Base-by-base conservation (phyloP, 2,329 filamentous ascomycete species). In the Arthrobotrys entomopaga region DNA sequence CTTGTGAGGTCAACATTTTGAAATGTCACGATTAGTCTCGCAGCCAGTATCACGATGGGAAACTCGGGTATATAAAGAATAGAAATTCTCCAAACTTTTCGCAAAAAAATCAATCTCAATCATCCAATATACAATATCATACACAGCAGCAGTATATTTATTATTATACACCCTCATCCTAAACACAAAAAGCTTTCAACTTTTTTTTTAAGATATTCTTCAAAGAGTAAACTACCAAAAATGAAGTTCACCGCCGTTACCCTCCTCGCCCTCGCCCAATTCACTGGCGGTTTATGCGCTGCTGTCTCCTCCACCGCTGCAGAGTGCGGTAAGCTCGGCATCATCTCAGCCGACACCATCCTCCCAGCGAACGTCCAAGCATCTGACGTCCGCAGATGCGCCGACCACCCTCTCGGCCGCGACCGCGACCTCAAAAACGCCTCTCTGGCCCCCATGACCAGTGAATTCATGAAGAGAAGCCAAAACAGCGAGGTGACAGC, bases 381-480 rank as follows among this genome's bases (percentile, higher is more conserved):
- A 11, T 50, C 29, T 50, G 57, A 72, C 26, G n/a, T 65, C 38
- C 67, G 67, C 5, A 65, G 50, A 22, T 72, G 67, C 26, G 40
- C 42, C 1, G 53, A 58, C 26, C 67, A 72, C 50, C 67, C 67
- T 3, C 29, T 72, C 8, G 67, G 67, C 19, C 26, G 40, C 19
- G 40, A 72, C 16, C 59, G 57, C 3, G 48, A 61, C n/a, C 40
- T 69, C 19, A 52, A 69, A 13, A n/a, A 49, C 15, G 38, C 65
- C 13, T 63, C 65, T 10, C 26, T 69, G 42, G 65, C 65, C 5
- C 65, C 56, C 8, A 29, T 61, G 20, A 22, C 16, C 19, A 10
- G 29, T 11, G 34, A n/a, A 15, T 13, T n/a, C 11, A 57, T 40
- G 1, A 26, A 48, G 13, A 6, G 22, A 15, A 38, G 43, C 58